phyloP scores from a whole-genome alignment of 768 basidiomycete genomes.

The Leccinum rimulosum region DNA sequence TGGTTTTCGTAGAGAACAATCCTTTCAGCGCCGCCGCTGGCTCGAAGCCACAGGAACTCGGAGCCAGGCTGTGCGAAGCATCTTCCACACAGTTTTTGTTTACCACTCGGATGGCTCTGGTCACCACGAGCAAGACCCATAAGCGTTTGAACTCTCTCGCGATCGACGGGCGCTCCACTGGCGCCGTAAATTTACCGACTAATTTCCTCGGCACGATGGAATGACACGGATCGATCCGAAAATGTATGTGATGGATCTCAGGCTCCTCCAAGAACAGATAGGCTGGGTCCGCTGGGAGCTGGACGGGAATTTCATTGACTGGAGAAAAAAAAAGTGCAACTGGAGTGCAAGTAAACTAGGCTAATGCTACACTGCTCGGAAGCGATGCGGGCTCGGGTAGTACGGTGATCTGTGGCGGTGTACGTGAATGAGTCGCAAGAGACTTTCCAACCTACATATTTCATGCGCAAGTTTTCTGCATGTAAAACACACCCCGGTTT shows the following conservation, averaged over 20 bases:
- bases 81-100: neutral
- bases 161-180: neutral
- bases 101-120: neutral
- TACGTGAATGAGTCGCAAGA: no score
- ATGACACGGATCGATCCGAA: neutral
- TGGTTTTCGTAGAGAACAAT: neutral
- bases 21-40: neutral
- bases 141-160: neutral
- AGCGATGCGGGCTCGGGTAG: no score
- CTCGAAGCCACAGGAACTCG: neutral
- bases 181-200: neutral
- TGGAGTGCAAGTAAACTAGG: no score
- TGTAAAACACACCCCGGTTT: constrained; percentile 5
- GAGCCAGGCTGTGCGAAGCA: neutral
- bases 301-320: no score
- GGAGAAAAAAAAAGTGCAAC: neutral
- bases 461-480: neutral
- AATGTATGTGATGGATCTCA: neutral
- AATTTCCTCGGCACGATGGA: neutral
- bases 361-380: no score
- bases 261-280: neutral
- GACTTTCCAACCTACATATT: neutral
- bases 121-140: neutral
- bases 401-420: no score
- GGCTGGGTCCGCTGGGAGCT: no score